These are phyloP conservation scores for Candida glaebosa DNA, from an alignment of 805 yeast species.

Conservation along the genomic window DNA sequence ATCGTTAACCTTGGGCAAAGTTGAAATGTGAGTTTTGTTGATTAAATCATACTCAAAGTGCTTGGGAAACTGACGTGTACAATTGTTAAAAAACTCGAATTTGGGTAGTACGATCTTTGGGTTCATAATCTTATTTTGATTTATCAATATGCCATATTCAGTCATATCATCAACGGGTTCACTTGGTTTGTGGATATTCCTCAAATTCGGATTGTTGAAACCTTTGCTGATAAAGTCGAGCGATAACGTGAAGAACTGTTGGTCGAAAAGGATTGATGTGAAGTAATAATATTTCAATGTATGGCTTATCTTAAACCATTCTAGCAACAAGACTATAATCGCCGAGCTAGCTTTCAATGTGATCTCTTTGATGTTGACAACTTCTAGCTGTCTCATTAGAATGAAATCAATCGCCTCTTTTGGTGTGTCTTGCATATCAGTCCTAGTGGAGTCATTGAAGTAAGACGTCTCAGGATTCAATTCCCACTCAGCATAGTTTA, in stretches of 20 bases:
- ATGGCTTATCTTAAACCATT: conserved; percentile 81
- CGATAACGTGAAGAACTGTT: conserved; percentile 44
- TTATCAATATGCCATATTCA: conserved; percentile 31
- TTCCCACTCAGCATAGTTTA: conserved; percentile 35
- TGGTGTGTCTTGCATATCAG: conserved; percentile 10
- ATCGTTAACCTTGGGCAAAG: conserved; percentile 24
- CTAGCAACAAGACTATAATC: conserved; percentile 49
- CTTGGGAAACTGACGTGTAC: conserved; percentile 20
- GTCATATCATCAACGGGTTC: conserved; percentile 11
- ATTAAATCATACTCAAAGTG: conserved; percentile 20
- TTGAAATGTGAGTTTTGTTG: conserved; percentile 26
- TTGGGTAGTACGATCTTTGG: conserved; percentile 30
- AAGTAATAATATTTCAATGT: conserved; percentile 76
- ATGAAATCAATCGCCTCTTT: conserved; percentile 19
- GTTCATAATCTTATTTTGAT: conserved; percentile 39
- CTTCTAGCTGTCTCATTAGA: conserved; percentile 47
- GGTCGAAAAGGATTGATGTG: conserved; percentile 69
- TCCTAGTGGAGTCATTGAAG: conserved; percentile 12
- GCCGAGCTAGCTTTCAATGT: conserved; percentile 57
- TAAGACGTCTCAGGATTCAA: conserved; percentile 30
- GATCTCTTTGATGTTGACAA: conserved; percentile 58
- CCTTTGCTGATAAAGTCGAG: conserved; percentile 32
- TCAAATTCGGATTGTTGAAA: conserved; percentile 34
- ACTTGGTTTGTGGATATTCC: conserved; percentile 13
- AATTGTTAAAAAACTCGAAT: conserved; percentile 36